A percentile compares a stretch with the other conserved stretches of the same genome.
These are phyloP conservation scores for Pleurotus salmoneostramineus DNA, from an alignment of 768 basidiomycete species.

Conservation along the genomic window DNA sequence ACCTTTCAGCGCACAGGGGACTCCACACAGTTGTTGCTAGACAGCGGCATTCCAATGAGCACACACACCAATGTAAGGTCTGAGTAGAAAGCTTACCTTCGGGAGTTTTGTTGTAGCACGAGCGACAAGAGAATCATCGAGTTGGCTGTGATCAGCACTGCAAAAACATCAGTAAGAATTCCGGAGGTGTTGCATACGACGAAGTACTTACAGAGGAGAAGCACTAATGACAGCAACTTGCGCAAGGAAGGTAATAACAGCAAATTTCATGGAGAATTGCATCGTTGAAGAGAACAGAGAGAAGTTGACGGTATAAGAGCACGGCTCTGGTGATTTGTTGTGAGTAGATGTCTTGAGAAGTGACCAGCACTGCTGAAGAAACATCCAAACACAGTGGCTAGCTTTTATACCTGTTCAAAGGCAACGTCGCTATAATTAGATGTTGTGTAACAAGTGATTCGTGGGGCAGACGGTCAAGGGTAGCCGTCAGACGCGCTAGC, in stretches of 20 bases:
- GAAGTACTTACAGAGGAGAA: neutral
- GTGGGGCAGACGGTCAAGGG: no score
- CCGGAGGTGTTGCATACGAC: neutral
- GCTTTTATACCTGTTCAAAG: neutral
- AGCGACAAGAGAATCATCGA: neutral
- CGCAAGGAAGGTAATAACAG: neutral
- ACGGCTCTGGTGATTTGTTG: neutral
- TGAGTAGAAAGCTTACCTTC: neutral
- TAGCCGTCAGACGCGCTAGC: no score
- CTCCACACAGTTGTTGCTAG: slow-evolving; percentile 1
- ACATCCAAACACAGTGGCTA: neutral
- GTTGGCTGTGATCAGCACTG: neutral
- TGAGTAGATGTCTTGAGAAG: neutral
- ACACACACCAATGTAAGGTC: no score
- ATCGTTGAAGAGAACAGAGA: neutral
- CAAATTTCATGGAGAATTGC: slow-evolving; percentile 1
- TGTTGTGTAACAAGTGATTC: no score
- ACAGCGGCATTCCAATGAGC: no score
- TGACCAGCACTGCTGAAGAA: slow-evolving; percentile 7
- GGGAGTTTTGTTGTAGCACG: neutral
- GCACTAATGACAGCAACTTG: neutral
- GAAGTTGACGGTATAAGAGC: neutral
- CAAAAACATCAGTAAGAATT: neutral
- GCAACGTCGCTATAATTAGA: no score
- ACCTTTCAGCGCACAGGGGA: neutral